Base-by-base conservation (phyloP, 495 filamentous ascomycete species). In the Tetracladium marchalianum region DNA sequence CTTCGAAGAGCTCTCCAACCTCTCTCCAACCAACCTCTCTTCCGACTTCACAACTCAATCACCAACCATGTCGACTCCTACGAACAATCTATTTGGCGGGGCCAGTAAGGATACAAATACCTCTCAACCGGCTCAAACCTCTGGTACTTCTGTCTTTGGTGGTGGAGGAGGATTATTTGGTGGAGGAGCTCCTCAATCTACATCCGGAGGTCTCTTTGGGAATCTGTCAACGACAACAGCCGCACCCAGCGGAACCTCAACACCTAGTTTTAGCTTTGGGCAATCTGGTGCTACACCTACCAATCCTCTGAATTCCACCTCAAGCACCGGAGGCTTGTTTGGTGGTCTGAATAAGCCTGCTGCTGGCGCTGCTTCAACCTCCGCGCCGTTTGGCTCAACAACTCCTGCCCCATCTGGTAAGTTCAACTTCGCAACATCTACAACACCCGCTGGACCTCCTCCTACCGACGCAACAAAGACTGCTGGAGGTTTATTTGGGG, bases 51-150 rank as follows among this genome's bases (percentile, higher is more conserved):
- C 67, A 78, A 47, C 76, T 66, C n/a, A 60, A 81, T 47, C 75
- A 81, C 57, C 77, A 66, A 80, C 39, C 60, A 65, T 35, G 54
- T 66, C 46, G 72, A 70, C 33, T 75, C 79, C 63, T 77, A 73
- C 36, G 78, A 82, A 53, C 77, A 77, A 52, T 65, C 81, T 22
- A 51, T 73, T 56, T 82, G 71, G 53, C 6, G 22, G 22, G 22
- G 22, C 33, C 49, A 41, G 31, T 41, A 43, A 38, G 39, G 57
- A 31, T 63, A 59, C 24, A 49, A 53, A 44, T 24, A 22, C 31
- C 50, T 50, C 31, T 44, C 55, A 11, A 33, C 49, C 34, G 56
- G 55, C 34, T 47, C 59, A 31, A 52, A 67, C 19, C 36, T 53
- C 35, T 76, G 74, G 58, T 66, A 60, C 41, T 74, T 76, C 41